Base-by-base conservation (phyloP, 1,284 basidiomycete species). In the Malassezia dermatis region DNA sequence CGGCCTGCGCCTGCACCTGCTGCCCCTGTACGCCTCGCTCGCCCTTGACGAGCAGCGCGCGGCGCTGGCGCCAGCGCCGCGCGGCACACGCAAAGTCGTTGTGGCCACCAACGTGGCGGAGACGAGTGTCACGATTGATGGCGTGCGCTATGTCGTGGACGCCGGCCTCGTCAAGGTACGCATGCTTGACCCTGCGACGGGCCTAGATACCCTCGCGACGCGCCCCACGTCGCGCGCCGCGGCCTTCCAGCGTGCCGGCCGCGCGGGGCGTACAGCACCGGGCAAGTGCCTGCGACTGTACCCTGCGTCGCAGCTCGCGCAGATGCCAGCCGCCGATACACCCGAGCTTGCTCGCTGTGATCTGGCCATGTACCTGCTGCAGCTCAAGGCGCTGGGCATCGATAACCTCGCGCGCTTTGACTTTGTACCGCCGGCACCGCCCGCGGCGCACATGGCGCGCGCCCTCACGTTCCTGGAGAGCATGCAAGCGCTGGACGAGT, bases 41-140 rank as follows among this genome's bases (percentile, higher is more conserved):
- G 81, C 85, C 1, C 84, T 83, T 0, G 83, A 86, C 43, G 89
- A 94, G 68, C 93, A 98, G 67, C 78, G 86, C 26, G 79, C 80
- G 48, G 85, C 91, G 10, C 96, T 99, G 64, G 81, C 85, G 56
- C 81, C 84, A 1, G 77, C 87, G 15, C 83, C 84, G 17, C 77
- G 80, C 31, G 85, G 86, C 44, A 82, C 80, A 3, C 81, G 94
- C 51, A 99, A 98, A 75, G 84, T 94, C 48, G 84, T 99, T 47
- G 81, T 95, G 24, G 82, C 89, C 1, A 98, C 94, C 0, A 98
- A 98, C 71, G 91, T 96, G 48, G 93, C 94, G 15, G 94, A 98
- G 77, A 86, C 93, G 19, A 91, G 88, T 75, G 86, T 98, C 13
- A 98, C 93, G 0, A 94, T 98, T 55, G 89, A 95, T 46, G 89